phyloP scores from a whole-genome alignment of 805 yeast genomes.

The Metschnikowia corniflorae region DNA sequence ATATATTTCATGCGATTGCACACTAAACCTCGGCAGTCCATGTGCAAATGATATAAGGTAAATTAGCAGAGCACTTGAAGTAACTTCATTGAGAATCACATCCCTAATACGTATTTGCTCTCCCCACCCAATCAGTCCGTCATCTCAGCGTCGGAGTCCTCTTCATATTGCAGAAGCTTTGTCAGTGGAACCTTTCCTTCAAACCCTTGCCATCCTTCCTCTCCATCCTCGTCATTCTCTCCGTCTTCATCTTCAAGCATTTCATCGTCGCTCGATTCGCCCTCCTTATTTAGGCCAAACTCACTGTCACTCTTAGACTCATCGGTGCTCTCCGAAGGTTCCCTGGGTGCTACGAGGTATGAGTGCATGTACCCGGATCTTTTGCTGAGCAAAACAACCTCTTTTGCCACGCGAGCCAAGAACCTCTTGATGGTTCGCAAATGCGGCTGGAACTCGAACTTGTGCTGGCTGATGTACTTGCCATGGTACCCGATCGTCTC shows the following conservation, averaged over 20 bases:
- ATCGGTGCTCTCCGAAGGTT: neutral
- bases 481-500: slow-evolving; percentile 72
- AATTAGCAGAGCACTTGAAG: no score
- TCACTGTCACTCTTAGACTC: slow-evolving; percentile 10
- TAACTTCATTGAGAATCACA: no score
- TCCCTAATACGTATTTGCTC: no score
- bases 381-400: slow-evolving; percentile 52
- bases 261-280: slow-evolving; percentile 8
- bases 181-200: slow-evolving; percentile 10
- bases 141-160: slow-evolving; percentile 15
- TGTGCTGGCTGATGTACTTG: slow-evolving; percentile 58
- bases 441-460: slow-evolving; percentile 58
- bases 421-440: slow-evolving; percentile 73
- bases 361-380: slow-evolving; percentile 52
- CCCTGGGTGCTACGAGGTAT: slow-evolving; percentile 38
- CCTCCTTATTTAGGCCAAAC: slow-evolving; percentile 5
- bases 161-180: slow-evolving; percentile 7
- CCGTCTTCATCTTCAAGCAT: slow-evolving; percentile 11
- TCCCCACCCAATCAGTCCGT: no score
- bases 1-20: no score
- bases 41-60: no score
- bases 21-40: no score
- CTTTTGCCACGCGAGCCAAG: slow-evolving; percentile 69
- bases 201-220: slow-evolving; percentile 18
- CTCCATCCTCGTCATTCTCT: slow-evolving; percentile 10